Evolutionary conservation across 2,329 filamentous ascomycete species (phyloP), one percentile per base, ranked within the genome.

Genomic region (Cryphonectria radicalis): DNA sequence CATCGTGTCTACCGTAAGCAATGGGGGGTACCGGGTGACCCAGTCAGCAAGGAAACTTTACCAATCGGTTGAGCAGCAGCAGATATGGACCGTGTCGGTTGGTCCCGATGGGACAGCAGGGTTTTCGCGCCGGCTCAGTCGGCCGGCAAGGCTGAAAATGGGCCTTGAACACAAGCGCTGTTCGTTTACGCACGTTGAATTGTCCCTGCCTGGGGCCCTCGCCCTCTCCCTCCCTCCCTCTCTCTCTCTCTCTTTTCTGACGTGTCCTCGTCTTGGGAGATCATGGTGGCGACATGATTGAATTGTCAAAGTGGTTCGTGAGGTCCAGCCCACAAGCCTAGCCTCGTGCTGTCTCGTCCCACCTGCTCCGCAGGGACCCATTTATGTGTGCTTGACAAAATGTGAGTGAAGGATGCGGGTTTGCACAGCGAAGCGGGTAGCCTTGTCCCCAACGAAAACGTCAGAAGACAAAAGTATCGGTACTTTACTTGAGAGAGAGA

Each of bases 81-180:
- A 28, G 42, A 25, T 14, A 50, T 46, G 63, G 28, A 50, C 28
- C 40, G 43, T 11, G 28, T 50, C 42, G 43, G 42, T 14, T 50
- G 63, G n/a, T 53, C 17, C 63, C 42, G 42, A 65, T n/a, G 53
- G 42, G n/a, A 67, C 13, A 28, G 28, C 66, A 25, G 37, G 25
- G 35, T 25, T 50, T 42, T 50, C 4, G 55, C 50, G 14, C 43
- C 53, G 66, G 66, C 40, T 46, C 66, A 19, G 35, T 40, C 66
- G 37, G 66, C 66, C 53, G 66, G 37, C 22, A 43, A 60, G 66
- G n/a, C 66, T 59, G 66, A 60, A 50, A 60, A 50, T 11, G 53
- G 65, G 53, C 37, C 22, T 64, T 32, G 40, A 32, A 22, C n/a
- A 28, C 43, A 65, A 64, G 62, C 62, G 40, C 62, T 40, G n/a